A percentile compares a stretch with the other conserved stretches of the same genome.
phyloP scores from a whole-genome alignment of 192 early-diverging fungal species.

The Physocladia obscura region DNA sequence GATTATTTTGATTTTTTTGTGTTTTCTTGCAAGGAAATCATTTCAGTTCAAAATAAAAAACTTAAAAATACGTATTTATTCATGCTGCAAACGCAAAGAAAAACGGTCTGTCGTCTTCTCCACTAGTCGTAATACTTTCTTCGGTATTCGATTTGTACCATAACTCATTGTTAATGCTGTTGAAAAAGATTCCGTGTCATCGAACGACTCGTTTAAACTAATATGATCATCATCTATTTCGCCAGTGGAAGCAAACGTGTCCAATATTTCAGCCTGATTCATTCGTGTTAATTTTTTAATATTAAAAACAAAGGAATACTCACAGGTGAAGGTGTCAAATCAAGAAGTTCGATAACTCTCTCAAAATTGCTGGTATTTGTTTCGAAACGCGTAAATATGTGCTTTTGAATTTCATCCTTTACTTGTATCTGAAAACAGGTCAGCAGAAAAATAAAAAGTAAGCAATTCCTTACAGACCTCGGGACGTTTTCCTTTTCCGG shows the following conservation, averaged over 20 bases:
- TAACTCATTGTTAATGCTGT: no score
- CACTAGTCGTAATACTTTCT: no score
- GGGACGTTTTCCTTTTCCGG: constrained; percentile 14
- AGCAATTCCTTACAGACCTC: not conserved
- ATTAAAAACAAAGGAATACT: not conserved
- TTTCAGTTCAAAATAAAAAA: no score
- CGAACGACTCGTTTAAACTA: constrained; percentile 24
- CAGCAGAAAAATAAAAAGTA: not conserved
- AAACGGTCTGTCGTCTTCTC: no score
- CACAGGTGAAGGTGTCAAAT: constrained; percentile 5
- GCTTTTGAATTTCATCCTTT: not conserved
- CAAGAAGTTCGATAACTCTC: constrained; percentile 2
- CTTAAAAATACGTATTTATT: no score
- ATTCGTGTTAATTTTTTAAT: not conserved
- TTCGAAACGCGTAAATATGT: not conserved
- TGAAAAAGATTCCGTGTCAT: constrained; percentile 27
- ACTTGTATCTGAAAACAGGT: not conserved
- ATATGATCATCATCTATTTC: constrained; percentile 13
- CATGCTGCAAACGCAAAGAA: no score
- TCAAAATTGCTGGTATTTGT: constrained; percentile 4
- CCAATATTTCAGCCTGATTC: constrained; percentile 16
- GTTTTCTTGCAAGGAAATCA: no score
- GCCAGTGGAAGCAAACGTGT: not conserved
- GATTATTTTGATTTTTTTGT: not conserved
- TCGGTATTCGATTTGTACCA: no score